Evolutionary conservation across 352 stramenopile genomes (phyloP), one percentile per base, ranked within the genome.

Genomic region (Blastocystis sp.): DNA sequence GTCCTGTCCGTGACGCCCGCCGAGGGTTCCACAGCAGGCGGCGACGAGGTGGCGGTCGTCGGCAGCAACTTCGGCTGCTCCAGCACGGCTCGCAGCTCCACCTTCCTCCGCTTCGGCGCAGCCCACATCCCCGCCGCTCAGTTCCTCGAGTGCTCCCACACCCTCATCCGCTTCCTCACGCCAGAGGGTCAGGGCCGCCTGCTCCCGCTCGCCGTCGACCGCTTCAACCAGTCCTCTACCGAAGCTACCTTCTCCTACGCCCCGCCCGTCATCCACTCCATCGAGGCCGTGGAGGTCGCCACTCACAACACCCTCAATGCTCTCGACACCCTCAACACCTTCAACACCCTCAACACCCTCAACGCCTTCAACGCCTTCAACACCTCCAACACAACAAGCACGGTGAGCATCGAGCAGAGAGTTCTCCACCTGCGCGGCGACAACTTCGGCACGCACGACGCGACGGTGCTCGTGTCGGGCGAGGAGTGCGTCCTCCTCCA

Each of bases 41-140:
- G 66, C 53, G 66, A 77, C n/a, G 19, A 19, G 4, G 34, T 77
- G 19, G 21, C 45, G 5, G 14, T 77, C 21, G n/a, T 28, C 34
- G 66, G 66, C 53, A 34, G n/a, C 14, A 77, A 77, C 34, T 77
- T 77, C 34, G 66, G 66, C 52, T 77, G 66, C 41, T 71, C 64
- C 17, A 56, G 5, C 5, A 19, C 53, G 11, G 28, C 28, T 34
- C 28, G 28, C 28, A 34, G 28, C 28, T 34, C 28, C 28, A 34
- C 28, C 28, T 34, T 34, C 28, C 28, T 34, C 28, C 3, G n/a
- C n/a, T 77, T 77, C 34, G 66, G 66, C 53, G 17, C 2, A 3
- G 43, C 23, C 3, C 38, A 60, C 14, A 77, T 77, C 60, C 38
- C 66, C 2, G n/a, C 34, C 19, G 38, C 9, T 10, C 23, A 34